Percentiles rank a stretch among this genome's conserved stretches.
Conservation (phyloP, 2,329 filamentous ascomycete species). For the Xylaria sp. region DNA sequence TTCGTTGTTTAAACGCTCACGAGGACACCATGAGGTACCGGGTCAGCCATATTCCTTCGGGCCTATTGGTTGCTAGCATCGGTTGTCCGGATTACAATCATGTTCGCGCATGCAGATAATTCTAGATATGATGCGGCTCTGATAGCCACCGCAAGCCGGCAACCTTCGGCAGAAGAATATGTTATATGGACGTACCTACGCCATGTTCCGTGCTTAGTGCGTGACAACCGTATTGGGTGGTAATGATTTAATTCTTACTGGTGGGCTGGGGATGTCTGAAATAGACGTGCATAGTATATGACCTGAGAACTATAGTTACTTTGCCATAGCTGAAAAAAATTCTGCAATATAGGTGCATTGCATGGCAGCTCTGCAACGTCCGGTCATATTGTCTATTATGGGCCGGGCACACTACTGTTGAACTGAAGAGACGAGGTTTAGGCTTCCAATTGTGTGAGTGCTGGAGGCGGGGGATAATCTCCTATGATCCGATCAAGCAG, state of each 20-base stretch:
- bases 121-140: conserved; percentile 13
- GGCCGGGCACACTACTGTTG: background rate
- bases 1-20: background rate
- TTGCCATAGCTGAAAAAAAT: conserved; percentile 15
- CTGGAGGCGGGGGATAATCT: background rate
- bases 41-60: background rate
- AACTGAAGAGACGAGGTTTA: background rate
- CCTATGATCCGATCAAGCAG: background rate
- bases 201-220: background rate
- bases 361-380: conserved; percentile 19
- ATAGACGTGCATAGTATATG: background rate
- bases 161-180: background rate
- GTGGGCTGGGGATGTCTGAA: background rate
- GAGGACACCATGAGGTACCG: background rate
- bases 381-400: conserved; percentile 3
- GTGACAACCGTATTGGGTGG: background rate
- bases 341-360: conserved; percentile 15
- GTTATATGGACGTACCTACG: background rate
- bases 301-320: background rate
- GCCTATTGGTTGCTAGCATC: background rate
- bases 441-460: background rate
- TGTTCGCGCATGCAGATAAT: background rate
- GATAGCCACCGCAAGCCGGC: background rate
- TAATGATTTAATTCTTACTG: conserved; percentile 3
- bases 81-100: background rate